These are phyloP conservation scores for Cladorrhinum sp. DNA, from an alignment of 2,329 filamentous ascomycete genomes.

Conservation along the genomic window DNA sequence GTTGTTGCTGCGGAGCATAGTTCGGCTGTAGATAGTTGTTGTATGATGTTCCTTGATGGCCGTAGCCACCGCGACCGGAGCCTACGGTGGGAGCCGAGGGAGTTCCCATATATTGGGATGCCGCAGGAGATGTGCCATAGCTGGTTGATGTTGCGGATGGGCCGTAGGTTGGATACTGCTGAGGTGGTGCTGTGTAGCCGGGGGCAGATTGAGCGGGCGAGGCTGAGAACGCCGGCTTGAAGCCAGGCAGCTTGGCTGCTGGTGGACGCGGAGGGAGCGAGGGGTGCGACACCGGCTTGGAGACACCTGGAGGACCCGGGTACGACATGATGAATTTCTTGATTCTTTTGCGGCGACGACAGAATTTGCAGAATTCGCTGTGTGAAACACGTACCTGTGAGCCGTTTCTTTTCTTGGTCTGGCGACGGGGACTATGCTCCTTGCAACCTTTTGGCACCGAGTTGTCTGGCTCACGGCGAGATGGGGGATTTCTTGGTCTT, in stretches of 20 bases:
- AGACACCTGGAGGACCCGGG: constrained; percentile 78
- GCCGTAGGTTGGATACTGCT: constrained; percentile 25
- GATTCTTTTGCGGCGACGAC: constrained; percentile 30
- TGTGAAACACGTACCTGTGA: constrained; percentile 51
- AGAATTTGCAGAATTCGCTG: constrained; percentile 25
- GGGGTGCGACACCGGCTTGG: constrained; percentile 46
- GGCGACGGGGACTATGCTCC: constrained; percentile 18
- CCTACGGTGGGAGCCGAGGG: constrained; percentile 36
- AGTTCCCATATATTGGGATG: constrained; percentile 30
- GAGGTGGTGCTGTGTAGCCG: constrained; percentile 22
- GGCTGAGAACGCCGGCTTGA: constrained; percentile 51
- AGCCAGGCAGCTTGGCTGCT: constrained; percentile 47
- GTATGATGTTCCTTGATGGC: constrained; percentile 18
- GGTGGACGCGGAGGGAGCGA: constrained; percentile 79
- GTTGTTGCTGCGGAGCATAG: constrained; percentile 14
- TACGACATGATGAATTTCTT: constrained; percentile 75
- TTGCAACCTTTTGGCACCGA: constrained; percentile 19
- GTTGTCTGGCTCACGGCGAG: constrained; percentile 29
- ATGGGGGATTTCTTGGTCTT: not conserved
- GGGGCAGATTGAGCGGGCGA: constrained; percentile 31
- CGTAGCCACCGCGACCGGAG: constrained; percentile 26
- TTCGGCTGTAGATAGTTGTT: constrained; percentile 17
- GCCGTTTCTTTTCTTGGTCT: constrained; percentile 30
- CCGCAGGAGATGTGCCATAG: constrained; percentile 39
- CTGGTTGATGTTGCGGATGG: constrained; percentile 37